Conservation (phyloP, 2,329 filamentous ascomycete species). For the Oidium heveae region DNA sequence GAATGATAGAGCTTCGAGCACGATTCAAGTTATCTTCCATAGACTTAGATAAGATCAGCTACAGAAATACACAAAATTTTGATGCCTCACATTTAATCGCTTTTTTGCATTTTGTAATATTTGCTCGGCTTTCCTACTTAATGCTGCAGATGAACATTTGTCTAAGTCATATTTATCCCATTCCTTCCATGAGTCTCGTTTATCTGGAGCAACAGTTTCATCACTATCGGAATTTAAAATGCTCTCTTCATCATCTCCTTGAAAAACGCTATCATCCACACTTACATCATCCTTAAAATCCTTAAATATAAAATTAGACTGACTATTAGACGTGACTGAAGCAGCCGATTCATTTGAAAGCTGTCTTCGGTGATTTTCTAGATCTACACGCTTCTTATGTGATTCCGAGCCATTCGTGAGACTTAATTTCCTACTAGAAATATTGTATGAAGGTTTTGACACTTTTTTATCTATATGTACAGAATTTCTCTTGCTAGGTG, state of each 20-base stretch:
- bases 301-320: slow-evolving; percentile 23
- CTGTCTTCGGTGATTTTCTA: slow-evolving; percentile 22
- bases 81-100: slow-evolving; percentile 47
- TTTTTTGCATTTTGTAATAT: slow-evolving; percentile 86
- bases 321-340: slow-evolving; percentile 27
- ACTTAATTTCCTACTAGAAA: not conserved
- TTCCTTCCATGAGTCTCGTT: slow-evolving; percentile 7
- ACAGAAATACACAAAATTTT: not conserved
- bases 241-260: slow-evolving; percentile 43
- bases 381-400: slow-evolving; percentile 21
- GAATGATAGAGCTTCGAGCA: slow-evolving; percentile 42
- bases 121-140: slow-evolving; percentile 65
- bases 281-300: slow-evolving; percentile 37
- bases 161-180: slow-evolving; percentile 25
- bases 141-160: slow-evolving; percentile 42
- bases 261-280: slow-evolving; percentile 38
- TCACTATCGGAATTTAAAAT: slow-evolving; percentile 19
- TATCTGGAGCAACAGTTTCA: slow-evolving; percentile 11
- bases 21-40: slow-evolving; percentile 83
- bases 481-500: slow-evolving; percentile 18
- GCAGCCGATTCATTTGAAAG: slow-evolving; percentile 34
- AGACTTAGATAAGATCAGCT: slow-evolving; percentile 26
- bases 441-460: slow-evolving; percentile 16
- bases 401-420: slow-evolving; percentile 20
- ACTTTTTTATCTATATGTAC: slow-evolving; percentile 11